A percentile compares a stretch with the other conserved stretches of the same genome.
Evolutionary conservation across 1,284 basidiomycete species (phyloP).

Genomic region (Omphalotus olearius): DNA sequence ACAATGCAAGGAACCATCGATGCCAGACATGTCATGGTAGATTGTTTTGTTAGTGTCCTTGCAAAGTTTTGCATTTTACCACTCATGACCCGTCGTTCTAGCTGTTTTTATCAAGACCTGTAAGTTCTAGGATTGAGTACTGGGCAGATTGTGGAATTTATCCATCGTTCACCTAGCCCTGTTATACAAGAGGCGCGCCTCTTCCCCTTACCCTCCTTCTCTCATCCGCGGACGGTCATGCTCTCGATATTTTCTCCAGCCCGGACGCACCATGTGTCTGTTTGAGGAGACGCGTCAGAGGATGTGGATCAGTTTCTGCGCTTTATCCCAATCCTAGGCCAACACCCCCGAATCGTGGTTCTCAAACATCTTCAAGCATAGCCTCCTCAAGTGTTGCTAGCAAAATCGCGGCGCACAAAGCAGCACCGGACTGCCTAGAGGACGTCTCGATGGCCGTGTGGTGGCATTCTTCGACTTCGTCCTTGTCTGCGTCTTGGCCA

Average conservation of each 20-base stretch:
- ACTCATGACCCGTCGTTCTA: too few relatives aligned
- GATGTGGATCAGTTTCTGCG: too few relatives aligned
- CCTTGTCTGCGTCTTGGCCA: too few relatives aligned
- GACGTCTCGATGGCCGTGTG: conserved; percentile 29
- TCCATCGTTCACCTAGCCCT: not conserved
- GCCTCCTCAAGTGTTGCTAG: conserved; percentile 20
- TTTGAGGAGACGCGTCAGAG: conserved; percentile 26
- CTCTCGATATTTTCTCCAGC: conserved; percentile 29
- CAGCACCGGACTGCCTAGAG: conserved; percentile 15
- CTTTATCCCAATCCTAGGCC: conserved; percentile 15
- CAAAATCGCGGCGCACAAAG: not conserved
- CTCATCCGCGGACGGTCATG: conserved; percentile 26
- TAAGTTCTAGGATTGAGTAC: too few relatives aligned
- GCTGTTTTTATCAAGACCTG: too few relatives aligned
- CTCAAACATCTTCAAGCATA: conserved; percentile 16
- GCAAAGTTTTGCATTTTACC: too few relatives aligned
- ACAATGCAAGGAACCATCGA: too few relatives aligned
- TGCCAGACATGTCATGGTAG: too few relatives aligned
- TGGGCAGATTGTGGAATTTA: too few relatives aligned
- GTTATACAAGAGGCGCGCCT: conserved; percentile 30
- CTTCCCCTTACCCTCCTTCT: conserved; percentile 30
- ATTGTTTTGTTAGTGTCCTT: too few relatives aligned
- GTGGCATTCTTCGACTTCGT: conserved; percentile 26
- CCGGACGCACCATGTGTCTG: conserved; percentile 28
- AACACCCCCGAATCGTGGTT: not conserved